A percentile compares a stretch with the other conserved stretches of the same genome.
phyloP scores from a whole-genome alignment of 148 eudicot genomes.

The Nepenthes mirabilis region DNA sequence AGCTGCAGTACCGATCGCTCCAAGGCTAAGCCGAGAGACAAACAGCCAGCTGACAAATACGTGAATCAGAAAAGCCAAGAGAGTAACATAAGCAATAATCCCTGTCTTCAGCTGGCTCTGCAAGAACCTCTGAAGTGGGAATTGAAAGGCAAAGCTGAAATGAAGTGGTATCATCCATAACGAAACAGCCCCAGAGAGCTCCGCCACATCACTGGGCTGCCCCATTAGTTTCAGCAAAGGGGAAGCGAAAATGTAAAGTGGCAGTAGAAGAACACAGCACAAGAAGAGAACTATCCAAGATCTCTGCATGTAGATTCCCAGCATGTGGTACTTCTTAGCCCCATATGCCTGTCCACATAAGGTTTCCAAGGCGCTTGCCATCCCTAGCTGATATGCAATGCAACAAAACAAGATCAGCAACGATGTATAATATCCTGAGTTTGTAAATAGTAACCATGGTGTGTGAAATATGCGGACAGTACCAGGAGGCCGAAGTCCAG shows the following conservation, averaged over 20 bases:
- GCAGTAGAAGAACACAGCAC: constrained; percentile 19
- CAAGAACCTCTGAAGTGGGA: constrained; percentile 38
- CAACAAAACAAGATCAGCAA: background rate
- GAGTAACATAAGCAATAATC: constrained; percentile 37
- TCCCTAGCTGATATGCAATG: constrained; percentile 14
- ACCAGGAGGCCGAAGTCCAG: constrained; percentile 48
- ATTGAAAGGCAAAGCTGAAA: constrained; percentile 44
- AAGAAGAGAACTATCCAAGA: constrained; percentile 20
- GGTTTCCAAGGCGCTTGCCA: constrained; percentile 33
- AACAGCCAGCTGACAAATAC: constrained; percentile 44
- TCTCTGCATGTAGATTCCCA: constrained; percentile 30
- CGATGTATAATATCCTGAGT: background rate
- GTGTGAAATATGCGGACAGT: background rate
- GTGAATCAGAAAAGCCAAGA: constrained; percentile 24
- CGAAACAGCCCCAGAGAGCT: constrained; percentile 18
- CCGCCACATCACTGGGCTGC: constrained; percentile 21
- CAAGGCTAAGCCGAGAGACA: constrained; percentile 32
- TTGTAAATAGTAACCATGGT: background rate
- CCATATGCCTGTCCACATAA: constrained; percentile 34
- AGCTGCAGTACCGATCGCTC: constrained; percentile 39
- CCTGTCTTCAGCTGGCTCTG: constrained; percentile 48
- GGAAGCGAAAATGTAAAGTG: constrained; percentile 22
- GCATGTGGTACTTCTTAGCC: constrained; percentile 24
- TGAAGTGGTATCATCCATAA: constrained; percentile 29
- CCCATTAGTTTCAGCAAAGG: constrained; percentile 21